phyloP scores from a whole-genome alignment of 2,329 filamentous ascomycete genomes.

The Microdochium nivale region DNA sequence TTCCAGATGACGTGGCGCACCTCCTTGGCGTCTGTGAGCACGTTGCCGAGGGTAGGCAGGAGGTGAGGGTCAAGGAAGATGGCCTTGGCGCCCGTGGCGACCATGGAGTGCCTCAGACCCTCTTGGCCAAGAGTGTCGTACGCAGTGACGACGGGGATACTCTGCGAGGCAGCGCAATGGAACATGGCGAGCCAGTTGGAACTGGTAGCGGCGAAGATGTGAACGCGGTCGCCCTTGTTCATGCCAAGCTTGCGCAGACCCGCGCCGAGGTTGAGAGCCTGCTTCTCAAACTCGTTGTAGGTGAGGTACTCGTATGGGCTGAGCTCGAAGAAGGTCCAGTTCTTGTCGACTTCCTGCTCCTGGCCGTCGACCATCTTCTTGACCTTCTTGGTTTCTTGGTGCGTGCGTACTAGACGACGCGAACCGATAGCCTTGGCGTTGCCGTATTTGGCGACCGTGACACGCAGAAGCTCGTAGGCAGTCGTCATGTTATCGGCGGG shows the following conservation, averaged over 20 bases:
- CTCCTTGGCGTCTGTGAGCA: conserved; percentile 41
- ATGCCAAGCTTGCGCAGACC: conserved; percentile 68
- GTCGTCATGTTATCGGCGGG: conserved; percentile 61
- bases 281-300: conserved; percentile 70
- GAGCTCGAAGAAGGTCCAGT: conserved; percentile 84
- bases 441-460: conserved; percentile 56
- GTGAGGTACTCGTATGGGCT: conserved; percentile 69
- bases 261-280: conserved; percentile 57
- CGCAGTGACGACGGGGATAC: conserved; percentile 69
- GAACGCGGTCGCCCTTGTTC: conserved; percentile 58
- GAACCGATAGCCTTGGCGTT: conserved; percentile 60
- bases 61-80: conserved; percentile 72
- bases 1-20: conserved; percentile 47
- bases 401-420: conserved; percentile 65
- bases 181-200: conserved; percentile 42
- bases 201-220: conserved; percentile 72
- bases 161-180: conserved; percentile 58
- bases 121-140: conserved; percentile 71
- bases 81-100: conserved; percentile 59
- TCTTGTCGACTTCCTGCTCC: conserved; percentile 73
- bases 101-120: conserved; percentile 61
- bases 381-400: conserved; percentile 79
- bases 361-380: conserved; percentile 81
- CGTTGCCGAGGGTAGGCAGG: conserved; percentile 45
- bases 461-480: conserved; percentile 65